A percentile compares a stretch with the other conserved stretches of the same genome.
phyloP scores from a whole-genome alignment of 176 grass and related monocot genomes.

The Olyra latifolia region DNA sequence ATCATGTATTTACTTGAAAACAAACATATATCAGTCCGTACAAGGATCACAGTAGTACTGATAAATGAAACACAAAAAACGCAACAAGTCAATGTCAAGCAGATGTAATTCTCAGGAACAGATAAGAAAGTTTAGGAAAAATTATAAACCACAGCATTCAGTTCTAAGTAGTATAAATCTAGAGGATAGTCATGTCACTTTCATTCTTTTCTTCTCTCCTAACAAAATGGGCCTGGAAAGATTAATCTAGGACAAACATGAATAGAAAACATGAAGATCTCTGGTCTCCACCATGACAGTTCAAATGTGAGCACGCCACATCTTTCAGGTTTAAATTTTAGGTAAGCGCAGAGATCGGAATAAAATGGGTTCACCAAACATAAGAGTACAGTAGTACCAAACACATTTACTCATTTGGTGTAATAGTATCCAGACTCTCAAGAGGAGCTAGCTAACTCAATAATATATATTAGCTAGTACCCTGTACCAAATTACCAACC shows the following conservation, averaged over 20 bases:
- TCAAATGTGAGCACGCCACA: background rate
- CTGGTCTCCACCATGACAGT: background rate
- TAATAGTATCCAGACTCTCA: constrained; percentile 7
- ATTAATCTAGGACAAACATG: constrained; percentile 17
- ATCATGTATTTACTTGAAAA: no score
- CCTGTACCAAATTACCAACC: constrained; percentile 30
- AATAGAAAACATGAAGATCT: constrained; percentile 24
- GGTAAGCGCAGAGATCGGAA: constrained; percentile 12
- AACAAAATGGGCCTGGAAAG: constrained; percentile 24
- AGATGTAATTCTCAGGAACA: constrained; percentile 17
- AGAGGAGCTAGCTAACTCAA: constrained; percentile 34
- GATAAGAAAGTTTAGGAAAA: background rate
- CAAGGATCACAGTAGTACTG: background rate
- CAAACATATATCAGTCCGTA: no score
- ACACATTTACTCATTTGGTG: constrained; percentile 8
- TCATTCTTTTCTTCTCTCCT: background rate
- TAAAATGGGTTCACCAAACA: constrained; percentile 40
- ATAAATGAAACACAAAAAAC: background rate
- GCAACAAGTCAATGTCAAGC: constrained; percentile 14
- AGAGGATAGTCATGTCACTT: background rate
- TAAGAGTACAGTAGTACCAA: background rate
- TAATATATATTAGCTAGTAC: constrained; percentile 16
- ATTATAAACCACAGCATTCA: background rate
- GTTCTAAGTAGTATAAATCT: background rate
- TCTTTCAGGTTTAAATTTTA: constrained; percentile 15